These are phyloP conservation scores for Talaromyces ruber DNA, from an alignment of 495 filamentous ascomycete genomes.

Conservation along the genomic window DNA sequence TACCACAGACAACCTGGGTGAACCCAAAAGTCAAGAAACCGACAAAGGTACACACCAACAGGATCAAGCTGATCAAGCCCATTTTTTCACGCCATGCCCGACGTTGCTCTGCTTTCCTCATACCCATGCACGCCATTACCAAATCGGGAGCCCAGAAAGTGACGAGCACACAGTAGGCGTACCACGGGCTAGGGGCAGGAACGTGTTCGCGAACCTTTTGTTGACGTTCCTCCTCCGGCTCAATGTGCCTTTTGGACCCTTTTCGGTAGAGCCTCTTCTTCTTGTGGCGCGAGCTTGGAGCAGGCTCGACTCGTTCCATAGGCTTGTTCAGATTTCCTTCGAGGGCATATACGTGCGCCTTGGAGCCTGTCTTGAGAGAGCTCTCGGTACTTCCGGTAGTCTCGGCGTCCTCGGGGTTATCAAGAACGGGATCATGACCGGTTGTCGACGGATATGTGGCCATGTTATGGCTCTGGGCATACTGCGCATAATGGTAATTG, in stretches of 20 bases:
- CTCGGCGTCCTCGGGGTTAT: slow-evolving; percentile 53
- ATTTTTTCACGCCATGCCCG: slow-evolving; percentile 99
- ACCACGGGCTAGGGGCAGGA: slow-evolving; percentile 86
- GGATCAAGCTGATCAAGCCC: slow-evolving; percentile 87
- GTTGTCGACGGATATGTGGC: slow-evolving; percentile 79
- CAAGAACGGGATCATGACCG: slow-evolving; percentile 78
- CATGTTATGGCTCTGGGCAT: slow-evolving; percentile 76
- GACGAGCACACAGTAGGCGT: slow-evolving; percentile 83
- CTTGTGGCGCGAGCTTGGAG: slow-evolving; percentile 31
- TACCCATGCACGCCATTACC: slow-evolving; percentile 75
- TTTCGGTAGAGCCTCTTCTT: slow-evolving; percentile 32
- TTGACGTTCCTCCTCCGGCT: slow-evolving; percentile 41
- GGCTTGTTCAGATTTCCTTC: slow-evolving; percentile 38
- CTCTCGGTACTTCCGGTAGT: slow-evolving; percentile 49
- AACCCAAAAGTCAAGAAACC: slow-evolving; percentile 98
- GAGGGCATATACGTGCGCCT: slow-evolving; percentile 23
- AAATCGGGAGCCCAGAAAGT: slow-evolving; percentile 94
- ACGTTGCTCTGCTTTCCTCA: slow-evolving; percentile 78
- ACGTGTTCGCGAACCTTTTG: slow-evolving; percentile 59
- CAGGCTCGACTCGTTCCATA: slow-evolving; percentile 42
- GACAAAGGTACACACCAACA: slow-evolving; percentile 79
- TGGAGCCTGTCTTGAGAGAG: slow-evolving; percentile 38
- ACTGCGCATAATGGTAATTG: slow-evolving; percentile 89
- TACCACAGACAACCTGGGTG: slow-evolving; percentile 75
- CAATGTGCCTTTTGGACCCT: slow-evolving; percentile 41